These are phyloP conservation scores for Paramyrothecium roridum DNA, from an alignment of 2,329 filamentous ascomycete species.

Conservation along the genomic window DNA sequence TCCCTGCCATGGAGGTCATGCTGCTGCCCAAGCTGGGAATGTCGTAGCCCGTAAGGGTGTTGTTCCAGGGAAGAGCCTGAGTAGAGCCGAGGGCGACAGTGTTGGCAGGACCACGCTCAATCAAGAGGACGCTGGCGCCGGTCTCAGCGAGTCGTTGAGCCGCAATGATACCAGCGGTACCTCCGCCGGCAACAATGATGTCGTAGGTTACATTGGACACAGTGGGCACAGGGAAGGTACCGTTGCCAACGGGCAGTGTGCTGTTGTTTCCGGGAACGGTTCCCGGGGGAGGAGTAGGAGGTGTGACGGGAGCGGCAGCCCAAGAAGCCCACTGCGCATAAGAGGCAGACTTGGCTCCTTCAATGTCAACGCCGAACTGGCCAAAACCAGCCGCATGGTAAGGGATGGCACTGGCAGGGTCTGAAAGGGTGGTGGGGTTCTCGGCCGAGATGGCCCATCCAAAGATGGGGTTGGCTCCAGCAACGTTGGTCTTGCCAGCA, in stretches of 20 bases:
- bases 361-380: constrained; percentile 28
- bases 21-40: constrained; percentile 19
- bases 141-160: constrained; percentile 20
- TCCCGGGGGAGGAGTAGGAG: constrained; percentile 6
- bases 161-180: constrained; percentile 19
- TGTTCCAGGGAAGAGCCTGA: constrained; percentile 16
- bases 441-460: constrained; percentile 36
- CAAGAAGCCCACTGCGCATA: constrained; percentile 20
- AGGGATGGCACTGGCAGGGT: constrained; percentile 27
- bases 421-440: constrained; percentile 25
- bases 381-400: constrained; percentile 39
- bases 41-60: constrained; percentile 17
- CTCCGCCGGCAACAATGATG: constrained; percentile 20
- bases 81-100: constrained; percentile 16
- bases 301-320: constrained; percentile 14
- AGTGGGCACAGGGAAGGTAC: constrained; percentile 8
- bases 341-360: constrained; percentile 26
- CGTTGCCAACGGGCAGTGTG: constrained; percentile 8
- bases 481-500: constrained; percentile 26
- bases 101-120: constrained; percentile 21
- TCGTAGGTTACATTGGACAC: constrained; percentile 19
- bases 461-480: constrained; percentile 22
- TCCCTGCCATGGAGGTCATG: constrained; percentile 15
- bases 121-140: constrained; percentile 17
- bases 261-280: constrained; percentile 8